Evolutionary conservation across 78 protist genomes (phyloP).

Genomic region (slime mould (Dictyostelium discoideum)): dicty_2.7 NC_007088.5:3845501-3846000

Average conservation of each 20-base stretch:
- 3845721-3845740: neutral
- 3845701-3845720: neutral
- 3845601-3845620: neutral
- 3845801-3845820: neutral
- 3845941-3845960: neutral
- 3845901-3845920: neutral
- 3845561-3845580: neutral
- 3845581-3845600: conserved; percentile 34
- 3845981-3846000: neutral
- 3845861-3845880: neutral
- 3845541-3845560: neutral
- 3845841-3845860: neutral
- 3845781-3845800: neutral
- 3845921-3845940: conserved; percentile 7
- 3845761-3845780: neutral
- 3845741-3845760: conserved; percentile 15
- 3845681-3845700: neutral
- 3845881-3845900: neutral
- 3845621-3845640: neutral
- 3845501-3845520: conserved; percentile 29
- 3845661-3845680: neutral
- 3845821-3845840: neutral
- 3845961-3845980: neutral
- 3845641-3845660: neutral
- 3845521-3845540: neutral